These are phyloP conservation scores for Prototheca cutis DNA, from an alignment of 163 green algal genomes.

Conservation along the genomic window DNA sequence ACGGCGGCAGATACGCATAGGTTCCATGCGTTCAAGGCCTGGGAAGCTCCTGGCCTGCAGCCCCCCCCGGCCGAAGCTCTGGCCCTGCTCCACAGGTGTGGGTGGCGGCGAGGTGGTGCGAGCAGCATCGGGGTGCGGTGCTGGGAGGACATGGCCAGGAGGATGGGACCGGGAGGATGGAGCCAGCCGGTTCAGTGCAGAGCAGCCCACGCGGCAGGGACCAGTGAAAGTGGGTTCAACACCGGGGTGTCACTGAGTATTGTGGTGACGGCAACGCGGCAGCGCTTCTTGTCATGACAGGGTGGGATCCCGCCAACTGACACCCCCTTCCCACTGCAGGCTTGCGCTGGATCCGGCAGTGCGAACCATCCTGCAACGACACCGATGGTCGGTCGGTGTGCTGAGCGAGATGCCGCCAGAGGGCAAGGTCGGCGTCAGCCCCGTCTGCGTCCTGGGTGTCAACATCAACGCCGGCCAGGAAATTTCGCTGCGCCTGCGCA, in stretches of 20 bases:
- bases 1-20: conserved; percentile 11
- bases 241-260: too few species aligned
- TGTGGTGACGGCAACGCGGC: too few species aligned
- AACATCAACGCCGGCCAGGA: conserved; percentile 76
- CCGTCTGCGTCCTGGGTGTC: conserved; percentile 62
- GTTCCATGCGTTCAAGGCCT: conserved; percentile 26
- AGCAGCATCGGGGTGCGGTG: not conserved
- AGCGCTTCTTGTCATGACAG: too few species aligned
- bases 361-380: conserved; percentile 37
- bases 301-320: too few species aligned
- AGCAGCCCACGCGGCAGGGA: too few species aligned
- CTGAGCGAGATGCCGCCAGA: conserved; percentile 66
- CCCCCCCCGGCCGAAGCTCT: conserved; percentile 34
- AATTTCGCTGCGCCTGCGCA: conserved; percentile 71
- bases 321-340: conserved; percentile 11
- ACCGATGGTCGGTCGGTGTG: conserved; percentile 46
- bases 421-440: conserved; percentile 47
- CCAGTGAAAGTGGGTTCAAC: too few species aligned
- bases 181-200: too few species aligned
- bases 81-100: conserved; percentile 36
- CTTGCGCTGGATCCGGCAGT: conserved; percentile 46
- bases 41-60: conserved; percentile 20
- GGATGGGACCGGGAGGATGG: too few species aligned
- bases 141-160: too few species aligned
- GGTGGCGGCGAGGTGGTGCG: not conserved